A percentile compares a stretch with the other conserved stretches of the same genome.
Evolutionary conservation across 164 flowering plant species (phyloP).

Genomic region (Berberis thunbergii): DNA sequence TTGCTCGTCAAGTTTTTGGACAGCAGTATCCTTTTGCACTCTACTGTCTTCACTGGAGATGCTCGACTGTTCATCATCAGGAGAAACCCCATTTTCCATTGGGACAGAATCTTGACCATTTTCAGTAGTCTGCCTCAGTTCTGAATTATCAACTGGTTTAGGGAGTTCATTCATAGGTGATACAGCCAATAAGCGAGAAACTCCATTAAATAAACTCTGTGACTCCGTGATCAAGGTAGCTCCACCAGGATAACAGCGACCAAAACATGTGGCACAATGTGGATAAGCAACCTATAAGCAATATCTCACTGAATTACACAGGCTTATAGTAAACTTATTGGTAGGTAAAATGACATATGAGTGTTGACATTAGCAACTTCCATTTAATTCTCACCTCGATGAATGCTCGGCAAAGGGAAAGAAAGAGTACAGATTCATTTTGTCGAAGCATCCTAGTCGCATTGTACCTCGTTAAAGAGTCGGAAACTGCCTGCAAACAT

Average conservation of each 20-base stretch:
- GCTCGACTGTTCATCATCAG: slow-evolving; percentile 22
- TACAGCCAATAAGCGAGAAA: slow-evolving; percentile 46
- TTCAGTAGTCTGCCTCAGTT: slow-evolving; percentile 29
- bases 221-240: slow-evolving; percentile 57
- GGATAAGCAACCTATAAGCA: slow-evolving; percentile 70
- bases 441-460: slow-evolving; percentile 73
- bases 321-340: background rate
- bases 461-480: slow-evolving; percentile 68
- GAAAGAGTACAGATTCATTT: slow-evolving; percentile 72
- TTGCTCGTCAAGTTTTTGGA: slow-evolving; percentile 12
- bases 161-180: slow-evolving; percentile 41
- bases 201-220: slow-evolving; percentile 58
- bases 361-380: background rate
- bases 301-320: background rate
- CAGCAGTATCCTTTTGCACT: slow-evolving; percentile 6
- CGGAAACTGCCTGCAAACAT: slow-evolving; percentile 78
- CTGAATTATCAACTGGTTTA: slow-evolving; percentile 27
- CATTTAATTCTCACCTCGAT: slow-evolving; percentile 46
- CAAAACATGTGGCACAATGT: slow-evolving; percentile 79
- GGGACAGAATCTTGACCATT: slow-evolving; percentile 29
- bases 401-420: slow-evolving; percentile 84
- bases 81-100: slow-evolving; percentile 35
- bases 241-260: slow-evolving; percentile 89
- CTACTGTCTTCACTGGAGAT: slow-evolving; percentile 18
- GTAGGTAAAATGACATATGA: background rate